phyloP scores from a whole-genome alignment of 352 stramenopile species.

The Phytophthora pinifolia region DNA sequence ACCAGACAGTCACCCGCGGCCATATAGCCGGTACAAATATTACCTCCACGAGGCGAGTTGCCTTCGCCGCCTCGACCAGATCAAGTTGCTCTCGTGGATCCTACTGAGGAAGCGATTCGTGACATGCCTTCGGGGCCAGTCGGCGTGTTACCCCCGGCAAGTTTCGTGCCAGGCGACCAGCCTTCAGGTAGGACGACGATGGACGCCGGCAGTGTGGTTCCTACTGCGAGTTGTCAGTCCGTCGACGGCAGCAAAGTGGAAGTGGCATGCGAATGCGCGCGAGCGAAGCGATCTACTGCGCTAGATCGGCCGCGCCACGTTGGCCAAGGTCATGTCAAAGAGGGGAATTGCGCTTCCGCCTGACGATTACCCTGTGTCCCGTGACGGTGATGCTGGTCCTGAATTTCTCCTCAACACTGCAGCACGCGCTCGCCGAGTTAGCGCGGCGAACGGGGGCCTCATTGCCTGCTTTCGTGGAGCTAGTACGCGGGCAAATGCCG shows the following conservation, averaged over 20 bases:
- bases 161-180: no score
- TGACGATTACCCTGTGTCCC: not conserved
- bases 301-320: not conserved
- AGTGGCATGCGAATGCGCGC: not conserved
- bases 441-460: not conserved
- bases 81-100: not conserved
- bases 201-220: not conserved
- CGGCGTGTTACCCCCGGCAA: no score
- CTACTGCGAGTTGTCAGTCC: not conserved
- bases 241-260: not conserved
- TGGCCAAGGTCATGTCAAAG: not conserved
- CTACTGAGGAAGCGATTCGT: not conserved
- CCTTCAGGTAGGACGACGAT: not conserved
- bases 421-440: constrained; percentile 2
- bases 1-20: constrained; percentile 10
- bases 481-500: accelerated
- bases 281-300: not conserved
- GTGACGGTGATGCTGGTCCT: not conserved
- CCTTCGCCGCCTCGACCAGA: not conserved
- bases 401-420: constrained; percentile 16
- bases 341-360: not conserved
- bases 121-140: no score
- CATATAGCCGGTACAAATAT: constrained; percentile 6
- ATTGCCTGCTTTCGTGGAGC: no score
- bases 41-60: not conserved